A percentile compares a stretch with the other conserved stretches of the same genome.
phyloP scores from a whole-genome alignment of 1,139 yeast genomes.

The Hyphopichia buzzinii region DNA sequence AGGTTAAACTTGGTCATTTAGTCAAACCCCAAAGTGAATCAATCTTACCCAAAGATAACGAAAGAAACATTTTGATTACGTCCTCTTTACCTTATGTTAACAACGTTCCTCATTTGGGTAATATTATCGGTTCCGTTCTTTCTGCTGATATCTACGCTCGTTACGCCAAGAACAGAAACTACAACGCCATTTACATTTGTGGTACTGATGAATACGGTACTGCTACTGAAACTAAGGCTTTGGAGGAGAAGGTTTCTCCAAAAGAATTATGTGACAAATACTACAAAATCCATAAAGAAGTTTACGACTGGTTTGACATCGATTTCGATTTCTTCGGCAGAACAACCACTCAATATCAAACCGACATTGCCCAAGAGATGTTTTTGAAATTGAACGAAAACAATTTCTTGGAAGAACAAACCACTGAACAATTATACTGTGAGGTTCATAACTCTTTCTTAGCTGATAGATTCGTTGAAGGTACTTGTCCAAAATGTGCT shows the following conservation, averaged over 20 bases:
- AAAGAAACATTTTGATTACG: constrained; percentile 82
- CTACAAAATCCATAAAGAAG: constrained; percentile 79
- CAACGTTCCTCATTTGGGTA: constrained; percentile 97
- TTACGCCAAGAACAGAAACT: constrained; percentile 84
- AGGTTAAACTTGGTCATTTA: constrained; percentile 41
- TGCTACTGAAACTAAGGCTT: constrained; percentile 97
- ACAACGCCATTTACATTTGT: constrained; percentile 81
- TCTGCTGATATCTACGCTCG: constrained; percentile 94
- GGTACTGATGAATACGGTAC: constrained; percentile 99
- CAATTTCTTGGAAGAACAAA: constrained; percentile 78
- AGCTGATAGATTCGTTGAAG: constrained; percentile 97
- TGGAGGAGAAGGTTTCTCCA: constrained; percentile 90
- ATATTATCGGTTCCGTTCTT: constrained; percentile 90
- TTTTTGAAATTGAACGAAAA: constrained; percentile 72
- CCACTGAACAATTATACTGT: constrained; percentile 89
- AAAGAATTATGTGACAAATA: constrained; percentile 86
- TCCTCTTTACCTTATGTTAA: constrained; percentile 97
- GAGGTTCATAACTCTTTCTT: constrained; percentile 84
- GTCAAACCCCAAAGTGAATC: constrained; percentile 34
- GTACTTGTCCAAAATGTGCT: constrained; percentile 92
- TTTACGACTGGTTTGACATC: constrained; percentile 95
- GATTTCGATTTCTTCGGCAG: constrained; percentile 95
- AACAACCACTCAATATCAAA: constrained; percentile 88
- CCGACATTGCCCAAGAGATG: constrained; percentile 93
- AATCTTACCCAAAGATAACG: constrained; percentile 59